Percentiles rank a stretch among this genome's conserved stretches.
Conservation (phyloP, 441 rosid species). For the Erysimum pusillum region DNA sequence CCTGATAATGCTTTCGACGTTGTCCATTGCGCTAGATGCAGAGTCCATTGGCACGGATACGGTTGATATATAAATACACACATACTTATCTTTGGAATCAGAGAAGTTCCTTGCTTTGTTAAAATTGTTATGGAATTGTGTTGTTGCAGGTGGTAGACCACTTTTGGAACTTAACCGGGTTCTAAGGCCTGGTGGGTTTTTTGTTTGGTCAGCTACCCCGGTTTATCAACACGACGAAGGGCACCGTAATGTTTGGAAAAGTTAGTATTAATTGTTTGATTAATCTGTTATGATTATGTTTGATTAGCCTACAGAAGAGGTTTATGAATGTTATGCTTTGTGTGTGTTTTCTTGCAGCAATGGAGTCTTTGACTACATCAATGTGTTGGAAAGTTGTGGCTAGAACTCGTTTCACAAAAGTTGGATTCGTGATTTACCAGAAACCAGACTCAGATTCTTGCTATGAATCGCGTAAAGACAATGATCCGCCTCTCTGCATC, state of each 20-base stretch:
- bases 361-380: constrained; percentile 71
- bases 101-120: background rate
- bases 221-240: constrained; percentile 70
- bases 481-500: constrained; percentile 68
- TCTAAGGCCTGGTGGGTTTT: constrained; percentile 91
- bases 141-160: constrained; percentile 81
- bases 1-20: constrained; percentile 76
- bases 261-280: constrained; percentile 48
- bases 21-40: constrained; percentile 95
- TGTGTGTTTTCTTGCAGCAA: constrained; percentile 57
- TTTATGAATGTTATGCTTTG: constrained; percentile 21
- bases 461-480: constrained; percentile 59
- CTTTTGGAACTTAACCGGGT: constrained; percentile 88
- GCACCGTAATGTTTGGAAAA: constrained; percentile 74
- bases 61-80: constrained; percentile 49
- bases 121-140: constrained; percentile 9
- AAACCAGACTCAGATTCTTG: constrained; percentile 77
- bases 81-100: background rate
- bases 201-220: constrained; percentile 95
- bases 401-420: constrained; percentile 62
- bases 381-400: constrained; percentile 88
- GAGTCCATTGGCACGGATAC: constrained; percentile 89
- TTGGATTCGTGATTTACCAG: constrained; percentile 84
- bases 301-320: background rate
- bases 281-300: constrained; percentile 1